Base-by-base conservation (phyloP, 805 yeast genomes). In the Candida alai region DNA sequence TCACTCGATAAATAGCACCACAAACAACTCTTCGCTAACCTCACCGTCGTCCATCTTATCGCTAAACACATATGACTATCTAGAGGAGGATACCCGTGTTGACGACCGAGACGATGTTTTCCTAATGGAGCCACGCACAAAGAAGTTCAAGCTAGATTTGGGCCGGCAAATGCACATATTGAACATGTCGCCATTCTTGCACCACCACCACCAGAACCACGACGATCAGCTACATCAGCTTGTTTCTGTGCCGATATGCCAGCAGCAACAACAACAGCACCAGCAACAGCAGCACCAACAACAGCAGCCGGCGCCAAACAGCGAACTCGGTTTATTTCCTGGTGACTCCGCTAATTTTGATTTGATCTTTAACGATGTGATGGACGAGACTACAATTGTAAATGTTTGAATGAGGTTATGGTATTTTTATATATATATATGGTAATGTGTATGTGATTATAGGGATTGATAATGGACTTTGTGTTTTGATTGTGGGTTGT, bases 11-110 rank as follows among this genome's bases (percentile, higher is more conserved):
- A 24, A 24, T n/a, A 10, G 11, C 24, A 10, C 30, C 2, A 19
- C 20, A 7, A 19, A 34, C 11, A 26, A 34, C 25, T 35, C 39
- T 12, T 51, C 60, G 24, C 44, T 58, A 36, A 56, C 67, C 2
- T 56, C 63, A 20, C 67, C 69, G 11, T 51, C 59, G 21, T 58
- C 65, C 28, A 51, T 63, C 15, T 51, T 62, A 28, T 56, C 63
- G 32, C 51, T 62, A 34, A 56, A 53, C 32, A 52, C 62, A 13
- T 51, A 47, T 35, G 41, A 48, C 35, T 50, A 51, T 36, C 54
- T 50, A 28, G 52, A 32, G 5, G 43, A 40, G 26, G 27, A 32
- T 21, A 24, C 28, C 24, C 21, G 16, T 16, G 17, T 21, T 10
- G 35, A 25, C 13, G 22, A 29, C 15, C n/a, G 7, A 6, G 32